Evolutionary conservation across 1,284 basidiomycete species (phyloP), one percentile per base, ranked within the genome.

Genomic region (Cystobasidiaceae sp.): DNA sequence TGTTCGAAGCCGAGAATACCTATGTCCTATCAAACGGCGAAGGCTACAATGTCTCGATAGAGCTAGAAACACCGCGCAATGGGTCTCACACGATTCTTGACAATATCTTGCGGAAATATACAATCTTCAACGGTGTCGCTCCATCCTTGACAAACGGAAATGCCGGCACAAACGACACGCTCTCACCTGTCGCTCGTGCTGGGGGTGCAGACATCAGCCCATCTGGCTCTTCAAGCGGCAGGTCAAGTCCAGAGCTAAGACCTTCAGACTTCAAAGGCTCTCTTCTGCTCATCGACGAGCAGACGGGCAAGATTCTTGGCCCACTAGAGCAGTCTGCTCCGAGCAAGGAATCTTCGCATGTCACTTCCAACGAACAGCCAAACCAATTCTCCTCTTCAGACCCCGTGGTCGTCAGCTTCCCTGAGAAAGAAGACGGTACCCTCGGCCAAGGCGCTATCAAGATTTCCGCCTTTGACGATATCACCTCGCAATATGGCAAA

Each of bases 61-160:
- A 64, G 32, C 51, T 64, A 9, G 61, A 64, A 25, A 55, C 45
- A 1, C 61, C 61, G 6, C 23, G 61, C 1, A 34, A 52, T 3
- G 61, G 51, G 5, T 64, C 61, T 19, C 61, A 64, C 34, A 28
- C 51, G 23, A 64, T 64, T 9, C 43, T 64, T n/a, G 61, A 64
- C 32, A 59, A 59, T 49, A 32, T 59, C 15, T 23, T 59, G 1
- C 15, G 45, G 27, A 59, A 44, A 39, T 59, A 59, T 49, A 39
- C 56, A 48, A 27, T 59, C 25, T 59, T 56, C 32, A 56, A 56
- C 32, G 54, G 54, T 28, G 54, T 56, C n/a, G 21, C 39, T 43
- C 54, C 54, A 3, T 43, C 54, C 30, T 23, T 41, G 28, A 28
- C 54, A 39, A 39, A 39, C n/a, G 37, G 37, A 39, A n/a, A 39